phyloP scores from a whole-genome alignment of 139 green algal species.

The Chlorella sp. region DNA sequence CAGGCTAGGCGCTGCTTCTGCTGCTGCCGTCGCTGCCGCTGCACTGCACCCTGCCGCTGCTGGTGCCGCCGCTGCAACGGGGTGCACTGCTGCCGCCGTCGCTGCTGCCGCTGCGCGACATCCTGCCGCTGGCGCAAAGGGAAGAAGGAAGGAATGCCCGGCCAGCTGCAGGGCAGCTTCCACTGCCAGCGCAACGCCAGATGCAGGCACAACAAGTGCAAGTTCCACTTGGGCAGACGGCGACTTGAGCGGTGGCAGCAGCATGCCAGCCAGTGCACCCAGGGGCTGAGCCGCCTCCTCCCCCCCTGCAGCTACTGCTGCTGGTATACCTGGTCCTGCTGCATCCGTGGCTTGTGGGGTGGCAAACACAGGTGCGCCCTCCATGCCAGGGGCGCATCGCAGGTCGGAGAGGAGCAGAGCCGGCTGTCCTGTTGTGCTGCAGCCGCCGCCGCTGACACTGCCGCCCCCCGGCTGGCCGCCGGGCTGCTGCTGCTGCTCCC shows the following conservation, averaged over 20 bases:
- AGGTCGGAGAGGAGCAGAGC: conserved; percentile 63
- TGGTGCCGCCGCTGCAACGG: too few species aligned
- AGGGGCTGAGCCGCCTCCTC: not conserved
- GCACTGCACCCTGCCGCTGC: not conserved
- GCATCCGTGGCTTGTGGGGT: not conserved
- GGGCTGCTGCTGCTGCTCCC: not conserved
- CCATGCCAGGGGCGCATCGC: conserved; percentile 72
- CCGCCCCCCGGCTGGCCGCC: not conserved
- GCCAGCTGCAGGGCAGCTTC: not conserved
- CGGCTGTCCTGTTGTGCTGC: not conserved
- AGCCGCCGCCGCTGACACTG: not conserved
- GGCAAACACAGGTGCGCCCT: conserved; percentile 60
- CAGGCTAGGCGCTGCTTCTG: not conserved
- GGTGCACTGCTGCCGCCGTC: not conserved
- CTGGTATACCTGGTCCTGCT: not conserved
- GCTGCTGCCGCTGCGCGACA: not conserved
- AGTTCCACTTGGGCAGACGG: conserved; percentile 54
- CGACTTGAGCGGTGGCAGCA: conserved; percentile 57
- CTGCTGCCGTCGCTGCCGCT: not conserved
- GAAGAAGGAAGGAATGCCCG: not conserved
- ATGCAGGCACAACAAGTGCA: not conserved
- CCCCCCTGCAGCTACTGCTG: not conserved
- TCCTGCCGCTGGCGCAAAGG: not conserved
- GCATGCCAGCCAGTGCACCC: conserved; percentile 46
- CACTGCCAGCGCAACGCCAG: conserved; percentile 9